Conservation (phyloP, 1,284 basidiomycete species). For the Tilletia walkeri region DNA sequence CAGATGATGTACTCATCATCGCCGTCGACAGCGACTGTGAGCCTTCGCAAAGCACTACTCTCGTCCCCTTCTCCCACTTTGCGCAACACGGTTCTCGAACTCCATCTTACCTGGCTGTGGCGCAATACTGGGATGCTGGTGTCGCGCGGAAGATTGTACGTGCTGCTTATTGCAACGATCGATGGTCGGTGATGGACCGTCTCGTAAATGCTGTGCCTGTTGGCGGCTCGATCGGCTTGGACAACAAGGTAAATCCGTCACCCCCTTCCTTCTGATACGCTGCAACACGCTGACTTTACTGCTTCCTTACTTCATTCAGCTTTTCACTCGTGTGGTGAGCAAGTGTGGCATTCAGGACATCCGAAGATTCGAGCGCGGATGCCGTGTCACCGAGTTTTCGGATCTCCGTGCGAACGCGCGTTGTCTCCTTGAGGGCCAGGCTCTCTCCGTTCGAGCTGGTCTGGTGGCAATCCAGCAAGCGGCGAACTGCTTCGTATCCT, state of each 20-base stretch:
- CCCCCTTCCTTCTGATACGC: too few species aligned
- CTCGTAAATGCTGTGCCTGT: not conserved
- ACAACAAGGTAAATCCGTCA: slow-evolving; percentile 12
- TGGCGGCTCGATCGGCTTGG: slow-evolving; percentile 13
- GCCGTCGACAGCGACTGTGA: not conserved
- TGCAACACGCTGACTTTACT: not conserved
- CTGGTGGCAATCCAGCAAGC: not conserved
- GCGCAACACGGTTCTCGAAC: not conserved
- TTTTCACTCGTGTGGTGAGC: slow-evolving; percentile 11
- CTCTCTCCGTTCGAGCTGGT: slow-evolving; percentile 16
- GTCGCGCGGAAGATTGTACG: not conserved
- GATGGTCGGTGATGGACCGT: not conserved
- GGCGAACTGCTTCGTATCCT: too few species aligned
- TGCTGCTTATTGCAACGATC: slow-evolving; percentile 1
- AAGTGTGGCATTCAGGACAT: slow-evolving; percentile 7
- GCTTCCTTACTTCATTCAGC: not conserved
- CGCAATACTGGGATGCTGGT: not conserved
- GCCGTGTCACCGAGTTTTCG: slow-evolving; percentile 21
- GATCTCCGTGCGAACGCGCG: slow-evolving; percentile 24
- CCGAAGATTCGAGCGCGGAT: slow-evolving; percentile 21
- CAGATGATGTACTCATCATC: not conserved
- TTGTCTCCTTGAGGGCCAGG: slow-evolving; percentile 24
- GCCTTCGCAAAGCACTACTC: not conserved
- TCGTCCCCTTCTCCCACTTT: not conserved
- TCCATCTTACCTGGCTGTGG: not conserved